Evolutionary conservation across 2,329 filamentous ascomycete species (phyloP).

Genomic region (Cladophialophora bantiana): DNA sequence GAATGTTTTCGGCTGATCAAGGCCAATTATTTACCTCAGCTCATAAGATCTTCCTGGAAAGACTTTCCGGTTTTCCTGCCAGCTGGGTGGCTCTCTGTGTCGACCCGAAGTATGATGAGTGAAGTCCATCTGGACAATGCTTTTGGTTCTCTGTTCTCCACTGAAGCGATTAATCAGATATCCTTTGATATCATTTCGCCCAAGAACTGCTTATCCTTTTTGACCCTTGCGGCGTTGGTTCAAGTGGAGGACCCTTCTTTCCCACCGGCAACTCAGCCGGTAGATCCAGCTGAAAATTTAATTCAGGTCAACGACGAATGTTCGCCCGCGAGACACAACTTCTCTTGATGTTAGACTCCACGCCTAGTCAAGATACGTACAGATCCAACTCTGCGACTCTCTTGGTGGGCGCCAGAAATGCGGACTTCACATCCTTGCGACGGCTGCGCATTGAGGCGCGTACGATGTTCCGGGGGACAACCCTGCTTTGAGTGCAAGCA

Average conservation of each 20-base stretch:
- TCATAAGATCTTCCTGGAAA: neutral
- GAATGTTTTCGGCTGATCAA: too few species aligned
- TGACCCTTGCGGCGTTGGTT: neutral
- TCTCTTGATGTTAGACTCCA: neutral
- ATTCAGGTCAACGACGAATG: neutral
- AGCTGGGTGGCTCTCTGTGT: neutral
- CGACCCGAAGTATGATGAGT: neutral
- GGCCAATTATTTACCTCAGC: neutral
- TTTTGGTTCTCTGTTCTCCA: neutral
- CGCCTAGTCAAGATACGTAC: neutral
- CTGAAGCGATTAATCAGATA: neutral
- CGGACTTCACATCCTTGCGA: slow-evolving; percentile 20
- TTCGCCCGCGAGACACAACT: neutral
- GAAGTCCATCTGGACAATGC: neutral
- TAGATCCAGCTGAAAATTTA: too few species aligned
- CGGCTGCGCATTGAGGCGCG: slow-evolving; percentile 12
- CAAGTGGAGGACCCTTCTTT: neutral
- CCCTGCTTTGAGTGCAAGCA: slow-evolving; percentile 19
- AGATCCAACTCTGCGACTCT: neutral
- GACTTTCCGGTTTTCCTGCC: neutral
- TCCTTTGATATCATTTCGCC: neutral
- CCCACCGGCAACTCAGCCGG: neutral
- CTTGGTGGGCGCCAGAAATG: neutral
- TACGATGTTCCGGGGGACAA: slow-evolving; percentile 14
- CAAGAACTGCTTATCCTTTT: neutral